These are phyloP conservation scores for Ceratocystis harringtonii DNA, from an alignment of 2,329 filamentous ascomycete species.

Conservation along the genomic window DNA sequence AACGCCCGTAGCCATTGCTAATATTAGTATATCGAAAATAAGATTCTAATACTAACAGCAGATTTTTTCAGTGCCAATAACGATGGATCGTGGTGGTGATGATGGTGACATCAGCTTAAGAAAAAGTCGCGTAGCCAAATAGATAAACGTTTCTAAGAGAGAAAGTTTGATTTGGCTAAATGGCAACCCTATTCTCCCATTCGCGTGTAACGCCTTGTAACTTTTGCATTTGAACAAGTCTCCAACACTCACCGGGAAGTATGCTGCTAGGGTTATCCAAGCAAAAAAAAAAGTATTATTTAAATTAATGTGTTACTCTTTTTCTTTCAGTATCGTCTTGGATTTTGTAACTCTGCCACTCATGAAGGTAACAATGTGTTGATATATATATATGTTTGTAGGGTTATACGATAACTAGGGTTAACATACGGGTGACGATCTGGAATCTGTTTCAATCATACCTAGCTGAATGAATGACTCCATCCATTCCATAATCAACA, in stretches of 20 bases:
- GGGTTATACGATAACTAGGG: too few relatives aligned
- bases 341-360: too few relatives aligned
- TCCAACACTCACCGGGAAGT: background rate
- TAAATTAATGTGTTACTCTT: too few relatives aligned
- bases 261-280: too few relatives aligned
- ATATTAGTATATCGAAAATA: conserved; percentile 14
- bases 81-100: background rate
- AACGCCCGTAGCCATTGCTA: conserved; percentile 61
- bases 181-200: background rate
- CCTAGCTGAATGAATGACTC: too few relatives aligned
- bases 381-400: too few relatives aligned
- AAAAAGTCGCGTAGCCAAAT: conserved; percentile 6
- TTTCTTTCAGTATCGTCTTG: too few relatives aligned
- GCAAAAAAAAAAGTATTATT: too few relatives aligned
- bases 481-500: too few relatives aligned
- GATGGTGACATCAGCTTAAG: conserved; percentile 2
- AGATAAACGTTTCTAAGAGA: background rate
- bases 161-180: conserved; percentile 4
- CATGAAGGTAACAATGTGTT: too few relatives aligned
- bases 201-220: background rate
- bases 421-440: too few relatives aligned
- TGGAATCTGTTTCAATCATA: too few relatives aligned
- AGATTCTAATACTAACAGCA: background rate
- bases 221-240: background rate
- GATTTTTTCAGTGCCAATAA: background rate